phyloP scores from a whole-genome alignment of 2,329 filamentous ascomycete genomes.

The Colletotrichum graminicola region DNA sequence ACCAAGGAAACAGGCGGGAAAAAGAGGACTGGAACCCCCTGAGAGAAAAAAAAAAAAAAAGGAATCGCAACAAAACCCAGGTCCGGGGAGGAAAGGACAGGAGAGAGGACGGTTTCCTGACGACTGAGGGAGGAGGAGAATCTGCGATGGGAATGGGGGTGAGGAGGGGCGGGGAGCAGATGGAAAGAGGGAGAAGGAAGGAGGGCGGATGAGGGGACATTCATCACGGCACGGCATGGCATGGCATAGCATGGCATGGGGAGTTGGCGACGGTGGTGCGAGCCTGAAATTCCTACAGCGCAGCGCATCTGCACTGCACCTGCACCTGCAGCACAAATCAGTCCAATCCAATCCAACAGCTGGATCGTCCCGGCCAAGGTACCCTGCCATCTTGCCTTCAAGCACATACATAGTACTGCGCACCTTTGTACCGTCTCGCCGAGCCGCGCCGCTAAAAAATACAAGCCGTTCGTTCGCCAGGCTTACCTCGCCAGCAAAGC shows the following conservation, averaged over 20 bases:
- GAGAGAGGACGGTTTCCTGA: slow-evolving; percentile 24
- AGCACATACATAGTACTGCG: slow-evolving; percentile 6
- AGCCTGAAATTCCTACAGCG: slow-evolving; percentile 17
- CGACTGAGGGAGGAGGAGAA: slow-evolving; percentile 31
- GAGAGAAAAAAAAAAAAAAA: background rate
- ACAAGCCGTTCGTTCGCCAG: slow-evolving; percentile 12
- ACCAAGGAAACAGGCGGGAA: slow-evolving; percentile 43
- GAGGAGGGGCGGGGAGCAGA: slow-evolving; percentile 39
- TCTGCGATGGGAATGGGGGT: slow-evolving; percentile 41
- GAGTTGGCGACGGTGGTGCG: slow-evolving; percentile 41
- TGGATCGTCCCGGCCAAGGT: slow-evolving; percentile 2
- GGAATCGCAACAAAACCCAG: slow-evolving; percentile 42
- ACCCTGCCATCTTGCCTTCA: slow-evolving; percentile 3
- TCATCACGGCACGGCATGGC: slow-evolving; percentile 41
- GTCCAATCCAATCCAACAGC: slow-evolving; percentile 4
- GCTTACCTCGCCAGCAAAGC: slow-evolving; percentile 24
- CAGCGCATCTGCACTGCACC: slow-evolving; percentile 7
- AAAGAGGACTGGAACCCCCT: slow-evolving; percentile 43
- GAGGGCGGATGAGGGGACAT: slow-evolving; percentile 42
- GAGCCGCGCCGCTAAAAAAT: background rate
- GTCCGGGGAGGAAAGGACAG: slow-evolving; percentile 30
- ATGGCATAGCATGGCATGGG: slow-evolving; percentile 44
- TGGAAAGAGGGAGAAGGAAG: slow-evolving; percentile 46
- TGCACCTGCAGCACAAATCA: slow-evolving; percentile 8
- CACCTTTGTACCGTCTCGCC: background rate